These are phyloP conservation scores for Lunasporangiospora selenospora DNA, from an alignment of 192 early-diverging fungal species.

Conservation along the genomic window DNA sequence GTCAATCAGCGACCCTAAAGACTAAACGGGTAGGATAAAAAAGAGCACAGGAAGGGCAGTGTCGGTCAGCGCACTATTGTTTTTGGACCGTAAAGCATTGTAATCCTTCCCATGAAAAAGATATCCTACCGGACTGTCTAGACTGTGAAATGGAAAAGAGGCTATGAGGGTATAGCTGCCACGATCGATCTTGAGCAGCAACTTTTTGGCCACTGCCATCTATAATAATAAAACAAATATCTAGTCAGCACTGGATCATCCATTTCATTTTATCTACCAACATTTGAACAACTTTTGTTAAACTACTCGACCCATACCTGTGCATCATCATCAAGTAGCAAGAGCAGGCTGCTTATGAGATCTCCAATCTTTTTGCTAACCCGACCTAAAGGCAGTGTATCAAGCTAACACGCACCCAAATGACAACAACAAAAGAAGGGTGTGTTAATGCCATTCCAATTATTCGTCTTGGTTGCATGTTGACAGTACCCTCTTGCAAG, in stretches of 20 bases:
- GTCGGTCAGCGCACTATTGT: too few relatives aligned
- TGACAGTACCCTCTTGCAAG: not conserved
- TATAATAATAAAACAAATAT: not conserved
- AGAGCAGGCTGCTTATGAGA: constrained; percentile 5
- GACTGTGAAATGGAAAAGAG: constrained; percentile 19
- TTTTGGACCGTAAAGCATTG: too few relatives aligned
- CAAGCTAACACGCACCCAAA: constrained; percentile 3
- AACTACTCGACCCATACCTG: constrained; percentile 5
- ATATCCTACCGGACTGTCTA: constrained; percentile 11
- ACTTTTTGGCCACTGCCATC: not conserved
- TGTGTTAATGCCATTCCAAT: not conserved
- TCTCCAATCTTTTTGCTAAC: constrained; percentile 14
- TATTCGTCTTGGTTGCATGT: too few relatives aligned
- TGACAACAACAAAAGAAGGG: not conserved
- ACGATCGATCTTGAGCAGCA: not conserved
- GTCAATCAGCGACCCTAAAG: constrained; percentile 3
- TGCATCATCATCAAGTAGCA: constrained; percentile 5
- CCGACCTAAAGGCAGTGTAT: constrained; percentile 18
- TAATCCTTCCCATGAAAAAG: not conserved
- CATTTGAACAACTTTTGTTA: not conserved
- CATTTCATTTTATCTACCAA: too few relatives aligned
- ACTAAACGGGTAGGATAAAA: constrained; percentile 3
- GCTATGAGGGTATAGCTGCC: constrained; percentile 3
- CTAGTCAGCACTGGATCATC: not conserved
- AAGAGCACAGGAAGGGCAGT: not conserved